Conservation (phyloP, 1,284 basidiomycete species). For the Mrakiaceae sp. region DNA sequence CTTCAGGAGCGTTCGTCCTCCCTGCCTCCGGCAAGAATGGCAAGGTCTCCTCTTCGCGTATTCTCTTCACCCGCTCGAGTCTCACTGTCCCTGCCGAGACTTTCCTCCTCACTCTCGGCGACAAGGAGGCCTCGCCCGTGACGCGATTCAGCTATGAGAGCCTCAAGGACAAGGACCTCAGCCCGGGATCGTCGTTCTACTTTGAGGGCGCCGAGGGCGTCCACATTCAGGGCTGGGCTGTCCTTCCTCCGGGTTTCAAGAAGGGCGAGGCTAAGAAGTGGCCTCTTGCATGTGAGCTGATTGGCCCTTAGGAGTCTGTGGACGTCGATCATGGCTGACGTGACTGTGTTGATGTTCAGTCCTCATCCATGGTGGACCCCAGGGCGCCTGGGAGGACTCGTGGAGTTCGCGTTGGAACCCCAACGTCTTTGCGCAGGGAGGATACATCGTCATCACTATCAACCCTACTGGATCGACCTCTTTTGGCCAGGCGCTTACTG, state of each 20-base stretch:
- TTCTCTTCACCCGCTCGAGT: slow-evolving; percentile 57
- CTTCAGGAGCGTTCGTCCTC: slow-evolving; percentile 39
- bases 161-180: slow-evolving; percentile 49
- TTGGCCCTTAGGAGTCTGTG: neutral
- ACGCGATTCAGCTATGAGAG: slow-evolving; percentile 49
- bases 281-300: slow-evolving; percentile 42
- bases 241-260: slow-evolving; percentile 63
- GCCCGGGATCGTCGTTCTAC: slow-evolving; percentile 63
- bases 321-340: neutral
- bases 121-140: slow-evolving; percentile 42
- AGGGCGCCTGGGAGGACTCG: slow-evolving; percentile 27
- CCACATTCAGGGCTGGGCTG: slow-evolving; percentile 65
- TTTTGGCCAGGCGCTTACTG: slow-evolving; percentile 78
- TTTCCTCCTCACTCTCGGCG: slow-evolving; percentile 40
- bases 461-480: slow-evolving; percentile 83
- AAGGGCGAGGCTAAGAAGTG: slow-evolving; percentile 53
- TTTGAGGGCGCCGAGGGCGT: slow-evolving; percentile 63
- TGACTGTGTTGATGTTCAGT: slow-evolving; percentile 21
- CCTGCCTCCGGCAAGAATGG: neutral
- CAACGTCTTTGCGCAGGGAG: slow-evolving; percentile 41
- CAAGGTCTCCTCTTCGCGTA: slow-evolving; percentile 48
- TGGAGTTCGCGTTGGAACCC: slow-evolving; percentile 73
- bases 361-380: slow-evolving; percentile 47
- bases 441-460: slow-evolving; percentile 70
- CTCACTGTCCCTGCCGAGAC: slow-evolving; percentile 62